Evolutionary conservation across 225 moss, liverwort and hornwort genomes (phyloP), one percentile per base, ranked within the genome.

Genomic region (Ulota crispa): DNA sequence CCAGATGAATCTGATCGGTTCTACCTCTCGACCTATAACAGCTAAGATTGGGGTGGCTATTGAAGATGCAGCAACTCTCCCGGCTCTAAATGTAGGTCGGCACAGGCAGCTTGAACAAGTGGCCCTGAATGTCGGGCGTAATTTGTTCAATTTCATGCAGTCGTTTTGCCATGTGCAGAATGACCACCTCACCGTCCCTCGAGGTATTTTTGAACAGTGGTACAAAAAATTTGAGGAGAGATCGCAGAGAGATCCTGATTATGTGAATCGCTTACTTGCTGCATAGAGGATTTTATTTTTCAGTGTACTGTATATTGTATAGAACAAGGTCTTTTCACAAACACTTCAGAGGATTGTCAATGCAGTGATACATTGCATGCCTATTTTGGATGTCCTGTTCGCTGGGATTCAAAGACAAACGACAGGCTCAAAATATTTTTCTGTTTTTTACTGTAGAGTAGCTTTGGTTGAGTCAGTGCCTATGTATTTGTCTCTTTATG

Each of bases 11-110:
- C 82, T 73, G 64, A 87, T 68, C 24, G 80, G 70, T 52, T 75
- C 65, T 21, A 68, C 61, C 36, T 70, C 80, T 72, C 87, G 41
- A 66, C 82, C 80, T 15, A 50, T 81, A 36, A 71, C 82, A 8
- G 88, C 88, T 14, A 79, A 88, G 71, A 88, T 91, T 83, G 91
- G 88, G 57, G 84, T 91, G 19, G 80, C 91, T 16, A 85, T 91
- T 23, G 91, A 91, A 81, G 91, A 91, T 54, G 70, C 82, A 15
- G 72, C 86, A 3, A 85, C 86, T 37, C 84, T 91, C 10, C 91
- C 88, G 5, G 80, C 81, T 42, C 78, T 91, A 9, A 91, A 91
- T 74, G 86, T 91, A 63, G 91, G 91, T 14, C 84, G 75, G 9
- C 88, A 88, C 23, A 79, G 69, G 47, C 70, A 80, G 47, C 64